Evolutionary conservation across 169 alveolate genomes (phyloP).

Genomic region (Cryptosporidium xiaoi): DNA sequence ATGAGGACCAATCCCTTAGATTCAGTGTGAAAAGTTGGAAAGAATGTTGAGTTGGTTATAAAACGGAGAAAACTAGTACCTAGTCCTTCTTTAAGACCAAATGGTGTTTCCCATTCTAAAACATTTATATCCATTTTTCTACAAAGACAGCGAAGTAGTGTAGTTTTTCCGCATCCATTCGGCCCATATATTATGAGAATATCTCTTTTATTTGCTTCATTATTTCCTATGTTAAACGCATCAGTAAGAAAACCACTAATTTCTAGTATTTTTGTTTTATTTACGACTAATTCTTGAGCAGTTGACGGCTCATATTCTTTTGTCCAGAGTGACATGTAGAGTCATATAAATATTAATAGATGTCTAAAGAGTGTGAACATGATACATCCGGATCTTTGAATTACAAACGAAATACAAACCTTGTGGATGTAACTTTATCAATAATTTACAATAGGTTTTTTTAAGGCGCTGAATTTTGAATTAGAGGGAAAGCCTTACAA

Average conservation of each 20-base stretch:
- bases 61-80: constrained; percentile 64
- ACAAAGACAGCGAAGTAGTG: constrained; percentile 40
- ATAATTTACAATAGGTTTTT: too few relatives aligned
- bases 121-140: constrained; percentile 13
- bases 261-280: constrained; percentile 28
- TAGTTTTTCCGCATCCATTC: constrained; percentile 54
- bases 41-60: constrained; percentile 40
- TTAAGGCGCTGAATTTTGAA: too few relatives aligned
- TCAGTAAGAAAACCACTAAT: constrained; percentile 3
- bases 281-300: constrained; percentile 32
- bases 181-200: constrained; percentile 39
- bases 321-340: constrained; percentile 48
- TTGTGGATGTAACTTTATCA: too few relatives aligned
- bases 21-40: neutral
- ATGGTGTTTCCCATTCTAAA: constrained; percentile 65
- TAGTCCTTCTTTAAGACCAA: constrained; percentile 36
- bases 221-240: neutral
- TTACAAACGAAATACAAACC: too few relatives aligned
- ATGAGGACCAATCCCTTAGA: constrained; percentile 12
- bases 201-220: neutral
- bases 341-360: neutral
- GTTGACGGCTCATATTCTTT: constrained; percentile 54
- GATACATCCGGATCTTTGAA: too few relatives aligned
- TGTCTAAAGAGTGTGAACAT: too few relatives aligned
- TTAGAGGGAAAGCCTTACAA: too few relatives aligned